Base-by-base conservation (phyloP, 169 alveolate species). In the Plasmodium vivax region DNA sequence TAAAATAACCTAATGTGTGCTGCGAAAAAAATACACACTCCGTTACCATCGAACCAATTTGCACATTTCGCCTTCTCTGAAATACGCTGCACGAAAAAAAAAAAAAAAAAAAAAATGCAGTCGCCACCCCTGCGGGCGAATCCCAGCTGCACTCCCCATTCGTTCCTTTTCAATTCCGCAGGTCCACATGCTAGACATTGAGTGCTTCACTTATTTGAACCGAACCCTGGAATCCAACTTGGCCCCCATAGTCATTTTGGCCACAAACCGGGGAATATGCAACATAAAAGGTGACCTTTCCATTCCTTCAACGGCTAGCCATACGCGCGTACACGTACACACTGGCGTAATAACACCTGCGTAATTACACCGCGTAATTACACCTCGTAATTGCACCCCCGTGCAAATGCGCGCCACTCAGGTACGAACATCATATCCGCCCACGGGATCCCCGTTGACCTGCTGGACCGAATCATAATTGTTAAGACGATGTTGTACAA, bases 401-500 rank as follows among this genome's bases (percentile, higher is more conserved):
- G n/a, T 85, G 27, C 68, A 54, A 51, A 41, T 47, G 56, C 23
- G n/a, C 72, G 3, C 51, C 71, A 16, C 30, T 94, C 99, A 96
- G 99, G 99, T 16, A 99, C 99, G 23, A 99, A 99, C 51, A 98
- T 99, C 91, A 96, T 97, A 73, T 97, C 99, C 23, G 99, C 99
- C 14, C 99, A 98, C 91, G 99, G 99, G 41, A 98, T 99, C 71
- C 99, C 99, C 1, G 99, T 98, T 34, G 99, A 99, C 97, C 95
- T 99, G 12, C 96, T 99, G 71, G 99, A 99, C 95, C 98, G 99
- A 93, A 97, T 99, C 73, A 96, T 99, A 77, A 99, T 99, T 85
- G 98, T 99, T 80, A 98, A 99, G 96, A 99, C 99, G 16, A 96
- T 98, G 94, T 99, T 99, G 23, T 99, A 99, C 95, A 96, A 98